Evolutionary conservation across 169 alveolate genomes (phyloP), one percentile per base, ranked within the genome.

Genomic region (Theileria parva): DNA sequence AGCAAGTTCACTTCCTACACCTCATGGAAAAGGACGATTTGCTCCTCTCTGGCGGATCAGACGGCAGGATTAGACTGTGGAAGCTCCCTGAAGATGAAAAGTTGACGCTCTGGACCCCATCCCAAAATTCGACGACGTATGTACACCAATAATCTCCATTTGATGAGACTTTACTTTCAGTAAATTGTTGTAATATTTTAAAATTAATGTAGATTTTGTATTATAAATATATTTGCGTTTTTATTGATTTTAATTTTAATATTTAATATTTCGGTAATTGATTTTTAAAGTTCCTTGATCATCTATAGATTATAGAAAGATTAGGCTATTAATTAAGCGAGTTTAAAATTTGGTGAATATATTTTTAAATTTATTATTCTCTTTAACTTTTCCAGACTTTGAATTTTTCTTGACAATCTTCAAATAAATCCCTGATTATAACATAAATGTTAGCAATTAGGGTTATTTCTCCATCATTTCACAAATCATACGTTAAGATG

Each of bases 11-110:
- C 85, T 48, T 73, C 2, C n/a, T 85, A 8, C 71, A 74, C 1
- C 65, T 85, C 12, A 5, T 85, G 30, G 80, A 71, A 27, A 73
- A 74, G 32, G 86, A 60, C n/a, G 83, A 66, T 19, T 25, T 74
- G 57, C 74, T 85, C 2, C 28, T 77, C 3, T 67, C 91, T 12
- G 91, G 91, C 15, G 91, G 87, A n/a, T 77, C 86, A 12, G 87
- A 85, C 23, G 91, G 91, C 8, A 77, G 65, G 50, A 50, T 85
- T n/a, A 67, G 76, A 9, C 11, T 85, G 7, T 83, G 89, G 89
- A 50, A 72, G 12, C 86, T 83, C 28, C 89, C 89, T 9, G 76
- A 70, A 13, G 72, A 77, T 28, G 71, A 73, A 23, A 51, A 73
- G 39, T 61, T 73, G 17, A 28, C 21, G 0, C 76, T 39, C 19